Evolutionary conservation across 192 early-diverging fungal genomes (phyloP).

Genomic region (Dissophora ornata): DNA sequence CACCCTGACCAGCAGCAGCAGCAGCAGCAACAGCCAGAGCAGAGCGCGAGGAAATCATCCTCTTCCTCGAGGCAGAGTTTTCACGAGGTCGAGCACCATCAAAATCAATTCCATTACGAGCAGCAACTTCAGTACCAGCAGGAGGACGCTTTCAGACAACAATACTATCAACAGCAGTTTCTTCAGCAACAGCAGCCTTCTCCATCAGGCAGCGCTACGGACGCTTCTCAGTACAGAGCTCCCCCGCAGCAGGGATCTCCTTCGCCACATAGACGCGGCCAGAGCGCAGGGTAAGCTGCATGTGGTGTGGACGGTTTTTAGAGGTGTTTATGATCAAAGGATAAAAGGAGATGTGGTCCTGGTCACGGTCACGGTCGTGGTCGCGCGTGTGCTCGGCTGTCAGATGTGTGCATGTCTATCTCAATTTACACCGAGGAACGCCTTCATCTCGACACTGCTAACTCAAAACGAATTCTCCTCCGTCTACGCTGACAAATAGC

Average conservation of each 20-base stretch:
- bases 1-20: constrained; percentile 15
- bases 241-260: constrained; percentile 21
- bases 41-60: constrained; percentile 7
- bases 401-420: neutral
- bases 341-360: neutral
- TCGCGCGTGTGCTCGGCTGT: too few relatives aligned
- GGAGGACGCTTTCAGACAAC: constrained; percentile 47
- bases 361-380: neutral
- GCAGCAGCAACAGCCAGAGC: constrained; percentile 18
- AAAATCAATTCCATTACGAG: constrained; percentile 27
- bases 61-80: constrained; percentile 44
- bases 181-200: constrained; percentile 33
- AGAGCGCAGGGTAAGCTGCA: constrained; percentile 37
- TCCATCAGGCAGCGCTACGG: neutral
- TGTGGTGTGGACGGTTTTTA: neutral
- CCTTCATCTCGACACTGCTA: constrained; percentile 11
- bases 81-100: constrained; percentile 33
- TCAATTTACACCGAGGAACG: too few relatives aligned
- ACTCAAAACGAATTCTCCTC: too few relatives aligned
- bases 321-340: neutral
- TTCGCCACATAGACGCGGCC: constrained; percentile 45
- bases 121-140: constrained; percentile 48
- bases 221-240: constrained; percentile 13
- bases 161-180: constrained; percentile 49
- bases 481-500: too few relatives aligned